A percentile compares a stretch with the other conserved stretches of the same genome.
These are phyloP conservation scores for Trichoderma polysporum DNA, from an alignment of 2,329 filamentous ascomycete species.

Conservation along the genomic window DNA sequence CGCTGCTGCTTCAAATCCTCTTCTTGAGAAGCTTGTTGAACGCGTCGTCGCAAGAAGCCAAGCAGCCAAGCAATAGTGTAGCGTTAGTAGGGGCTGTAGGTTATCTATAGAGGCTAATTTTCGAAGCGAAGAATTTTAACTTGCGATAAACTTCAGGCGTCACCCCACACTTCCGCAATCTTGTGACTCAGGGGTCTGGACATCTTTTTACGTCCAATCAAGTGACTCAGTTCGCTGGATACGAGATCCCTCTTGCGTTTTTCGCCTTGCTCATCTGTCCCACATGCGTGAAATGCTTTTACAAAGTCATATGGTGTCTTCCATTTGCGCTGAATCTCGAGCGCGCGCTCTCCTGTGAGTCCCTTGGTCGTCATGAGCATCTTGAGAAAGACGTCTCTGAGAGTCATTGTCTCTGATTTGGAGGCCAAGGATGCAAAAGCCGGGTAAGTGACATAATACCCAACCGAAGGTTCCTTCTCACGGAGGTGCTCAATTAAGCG, in stretches of 20 bases:
- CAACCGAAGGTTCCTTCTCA: conserved; percentile 47
- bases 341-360: conserved; percentile 72
- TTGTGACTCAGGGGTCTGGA: conserved; percentile 64
- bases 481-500: conserved; percentile 61
- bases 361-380: conserved; percentile 82
- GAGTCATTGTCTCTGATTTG: conserved; percentile 71
- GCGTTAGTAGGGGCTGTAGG: not conserved
- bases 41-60: conserved; percentile 68
- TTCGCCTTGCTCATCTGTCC: conserved; percentile 46
- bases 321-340: conserved; percentile 79
- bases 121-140: not conserved
- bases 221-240: conserved; percentile 51
- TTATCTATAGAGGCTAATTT: not conserved
- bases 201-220: conserved; percentile 69
- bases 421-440: conserved; percentile 71
- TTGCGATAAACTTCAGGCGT: conserved; percentile 35
- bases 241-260: conserved; percentile 63
- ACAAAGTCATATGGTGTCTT: conserved; percentile 69
- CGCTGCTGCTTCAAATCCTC: conserved; percentile 50
- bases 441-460: conserved; percentile 65
- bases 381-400: conserved; percentile 75
- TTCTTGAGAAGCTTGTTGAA: conserved; percentile 71
- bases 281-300: conserved; percentile 64
- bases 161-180: conserved; percentile 72
- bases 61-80: conserved; percentile 28